Conservation (phyloP, 2,329 filamentous ascomycete species). For the Botrytis byssoidea region DNA sequence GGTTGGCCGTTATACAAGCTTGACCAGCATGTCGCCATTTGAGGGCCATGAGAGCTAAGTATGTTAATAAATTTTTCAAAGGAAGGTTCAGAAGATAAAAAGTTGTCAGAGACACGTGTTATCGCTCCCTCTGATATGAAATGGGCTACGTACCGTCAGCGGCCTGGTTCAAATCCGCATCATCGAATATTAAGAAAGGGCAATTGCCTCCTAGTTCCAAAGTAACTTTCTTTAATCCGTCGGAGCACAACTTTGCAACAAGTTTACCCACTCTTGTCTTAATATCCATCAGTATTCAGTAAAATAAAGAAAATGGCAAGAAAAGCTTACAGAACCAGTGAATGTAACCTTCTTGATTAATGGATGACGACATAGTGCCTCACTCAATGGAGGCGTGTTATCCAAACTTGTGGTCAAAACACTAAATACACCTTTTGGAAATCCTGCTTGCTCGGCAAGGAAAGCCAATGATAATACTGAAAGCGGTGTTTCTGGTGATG, state of each 20-base stretch:
- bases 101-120: background rate
- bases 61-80: background rate
- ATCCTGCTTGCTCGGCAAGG: constrained; percentile 54
- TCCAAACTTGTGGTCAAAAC: constrained; percentile 59
- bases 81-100: background rate
- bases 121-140: no score
- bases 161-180: constrained; percentile 60
- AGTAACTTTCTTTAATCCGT: constrained; percentile 62
- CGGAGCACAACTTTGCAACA: constrained; percentile 57
- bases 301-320: background rate
- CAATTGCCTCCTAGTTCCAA: constrained; percentile 65
- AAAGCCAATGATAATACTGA: constrained; percentile 54
- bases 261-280: constrained; percentile 60
- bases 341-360: constrained; percentile 62
- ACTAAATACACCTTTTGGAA: constrained; percentile 59
- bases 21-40: constrained; percentile 62
- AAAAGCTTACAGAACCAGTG: constrained; percentile 48
- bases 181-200: constrained; percentile 63
- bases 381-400: constrained; percentile 53
- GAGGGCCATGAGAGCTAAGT: constrained; percentile 44
- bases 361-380: constrained; percentile 55
- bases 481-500: constrained; percentile 65
- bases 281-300: background rate
- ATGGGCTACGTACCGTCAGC: constrained; percentile 42
- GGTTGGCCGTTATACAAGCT: constrained; percentile 64